Evolutionary conservation across 2,329 filamentous ascomycete species (phyloP), one percentile per base, ranked within the genome.

Genomic region (Neofusicoccum laricinum): DNA sequence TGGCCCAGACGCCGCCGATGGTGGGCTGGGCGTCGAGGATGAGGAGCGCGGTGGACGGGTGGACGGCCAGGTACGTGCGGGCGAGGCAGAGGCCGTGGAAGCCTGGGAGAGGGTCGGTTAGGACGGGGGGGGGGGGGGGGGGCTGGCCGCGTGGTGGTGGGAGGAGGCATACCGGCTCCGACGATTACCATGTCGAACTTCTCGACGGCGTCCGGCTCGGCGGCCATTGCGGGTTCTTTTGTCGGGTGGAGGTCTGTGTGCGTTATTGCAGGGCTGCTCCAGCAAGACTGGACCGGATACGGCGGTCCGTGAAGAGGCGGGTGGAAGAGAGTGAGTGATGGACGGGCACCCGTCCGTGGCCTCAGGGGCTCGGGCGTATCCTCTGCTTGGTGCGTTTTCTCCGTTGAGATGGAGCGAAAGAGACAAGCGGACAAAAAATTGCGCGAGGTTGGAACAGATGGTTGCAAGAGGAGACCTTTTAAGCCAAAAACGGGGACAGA

Each of bases 11-110:
- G 4, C 80, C 80, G 30, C 80, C 80, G 8, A 79, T 68, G 1
- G 75, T 75, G 1, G 69, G 68, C 25, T 72, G 71, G 25, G 75
- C 74, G 61, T 84, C 82, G 10, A 84, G 66, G 7, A 84, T 71
- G 6, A 79, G 63, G 2, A 83, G 68, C 1, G 77, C 73, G n/a
- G 77, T 71, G 14, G 70, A 63, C 0, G 77, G 77, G 64, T 82
- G 74, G 8, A 78, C 70, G 46, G 81, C 75, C 64, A 79, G 79
- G 67, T 81, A 81, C 1, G 80, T 82, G 69, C 82, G 83, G 7
- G 82, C 79, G 10, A 78, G 74, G 50, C 77, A 76, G 30, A 85
- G 73, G 10, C 83, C 82, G 66, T 78, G 78, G 25, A 73, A 70
- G n/a, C 72, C 72, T 72, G 50, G 12, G 14, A 38, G 10, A 1